phyloP scores from a whole-genome alignment of 2,329 filamentous ascomycete genomes.

The Lasiodiplodia theobromae region DNA sequence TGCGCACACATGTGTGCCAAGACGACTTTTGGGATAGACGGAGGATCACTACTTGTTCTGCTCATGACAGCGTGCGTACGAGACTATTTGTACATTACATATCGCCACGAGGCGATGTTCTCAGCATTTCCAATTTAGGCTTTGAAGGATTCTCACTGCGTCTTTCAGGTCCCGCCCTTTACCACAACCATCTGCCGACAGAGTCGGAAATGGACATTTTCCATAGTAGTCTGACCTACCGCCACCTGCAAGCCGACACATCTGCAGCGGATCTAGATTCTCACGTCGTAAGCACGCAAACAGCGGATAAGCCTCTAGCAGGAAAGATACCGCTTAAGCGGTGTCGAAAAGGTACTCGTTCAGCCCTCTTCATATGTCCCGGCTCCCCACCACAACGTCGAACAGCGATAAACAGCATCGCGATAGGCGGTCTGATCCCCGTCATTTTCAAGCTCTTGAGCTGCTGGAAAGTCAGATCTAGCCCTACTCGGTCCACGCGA shows the following conservation, averaged over 20 bases:
- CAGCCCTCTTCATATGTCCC: neutral
- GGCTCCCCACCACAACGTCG: conserved; percentile 7
- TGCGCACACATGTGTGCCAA: conserved; percentile 11
- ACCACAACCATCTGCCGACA: conserved; percentile 12
- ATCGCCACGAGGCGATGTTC: neutral
- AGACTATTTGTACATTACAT: conserved; percentile 18
- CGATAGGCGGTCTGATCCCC: neutral
- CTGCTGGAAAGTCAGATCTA: neutral
- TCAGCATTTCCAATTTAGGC: conserved; percentile 4
- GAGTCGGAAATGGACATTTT: conserved; percentile 2
- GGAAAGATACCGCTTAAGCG: neutral
- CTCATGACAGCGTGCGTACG: conserved; percentile 22
- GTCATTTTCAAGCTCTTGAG: neutral
- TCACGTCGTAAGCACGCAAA: conserved; percentile 20
- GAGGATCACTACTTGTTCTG: conserved; percentile 19
- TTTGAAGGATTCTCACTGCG: conserved; percentile 23
- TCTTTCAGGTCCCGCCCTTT: conserved; percentile 5
- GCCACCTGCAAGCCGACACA: conserved; percentile 1
- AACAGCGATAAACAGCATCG: neutral
- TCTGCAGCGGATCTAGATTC: conserved; percentile 28
- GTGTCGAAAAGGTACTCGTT: neutral
- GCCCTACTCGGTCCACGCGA: neutral
- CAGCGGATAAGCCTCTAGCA: neutral
- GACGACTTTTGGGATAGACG: conserved; percentile 21
- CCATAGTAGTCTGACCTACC: conserved; percentile 11